A percentile compares a stretch with the other conserved stretches of the same genome.
These are phyloP conservation scores for Aphanomyces astaci DNA, from an alignment of 352 stramenopile genomes.

Conservation along the genomic window DNA sequence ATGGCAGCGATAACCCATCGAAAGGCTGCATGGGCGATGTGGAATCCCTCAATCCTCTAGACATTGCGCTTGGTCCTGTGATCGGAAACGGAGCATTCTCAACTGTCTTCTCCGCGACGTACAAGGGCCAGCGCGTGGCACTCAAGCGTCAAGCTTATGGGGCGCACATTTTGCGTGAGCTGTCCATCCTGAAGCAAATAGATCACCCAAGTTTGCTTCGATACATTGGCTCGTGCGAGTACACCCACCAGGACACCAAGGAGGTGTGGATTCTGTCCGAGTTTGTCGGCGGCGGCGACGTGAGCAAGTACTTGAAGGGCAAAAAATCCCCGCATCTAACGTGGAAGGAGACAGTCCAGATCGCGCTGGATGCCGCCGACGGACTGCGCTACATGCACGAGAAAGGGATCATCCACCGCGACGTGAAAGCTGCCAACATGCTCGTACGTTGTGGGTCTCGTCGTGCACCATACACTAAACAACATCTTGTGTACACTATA, in stretches of 20 bases:
- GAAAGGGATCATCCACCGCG: constrained; percentile 65
- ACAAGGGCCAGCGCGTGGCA: constrained; percentile 58
- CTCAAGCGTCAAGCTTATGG: constrained; percentile 84
- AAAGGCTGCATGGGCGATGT: background rate
- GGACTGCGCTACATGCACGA: constrained; percentile 95
- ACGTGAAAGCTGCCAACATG: constrained; percentile 87
- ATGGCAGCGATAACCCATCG: background rate
- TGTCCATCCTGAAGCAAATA: constrained; percentile 23
- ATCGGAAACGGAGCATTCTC: constrained; percentile 83
- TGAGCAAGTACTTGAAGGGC: constrained; percentile 59
- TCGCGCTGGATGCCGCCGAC: constrained; percentile 70
- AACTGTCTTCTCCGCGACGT: constrained; percentile 66
- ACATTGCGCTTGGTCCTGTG: constrained; percentile 7
- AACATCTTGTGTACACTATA: background rate
- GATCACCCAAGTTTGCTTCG: constrained; percentile 24
- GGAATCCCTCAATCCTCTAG: background rate
- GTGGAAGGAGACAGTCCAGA: constrained; percentile 52
- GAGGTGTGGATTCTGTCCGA: constrained; percentile 82
- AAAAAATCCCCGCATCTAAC: constrained; percentile 35
- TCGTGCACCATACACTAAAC: no score
- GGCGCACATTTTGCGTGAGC: constrained; percentile 50
- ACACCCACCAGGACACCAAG: constrained; percentile 58
- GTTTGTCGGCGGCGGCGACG: constrained; percentile 64
- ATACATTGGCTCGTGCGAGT: constrained; percentile 33
- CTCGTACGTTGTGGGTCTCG: no score